These are phyloP conservation scores for Sorghum bicolor DNA, from an alignment of 176 grass and related monocot genomes.

Conservation along the genomic window Sorghum_bicolor_NCBIv3 NC_012872.2:60502001-60502500, in stretches of 20 bases:
- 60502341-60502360: constrained; percentile 36
- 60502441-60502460: constrained; percentile 3
- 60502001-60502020: constrained; percentile 58
- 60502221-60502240: constrained; percentile 37
- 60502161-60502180: constrained; percentile 61
- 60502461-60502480: neutral
- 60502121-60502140: constrained; percentile 36
- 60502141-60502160: constrained; percentile 37
- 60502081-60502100: constrained; percentile 44
- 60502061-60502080: constrained; percentile 38
- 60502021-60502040: constrained; percentile 21
- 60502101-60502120: constrained; percentile 30
- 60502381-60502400: constrained; percentile 34
- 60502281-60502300: constrained; percentile 27
- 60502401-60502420: constrained; percentile 40
- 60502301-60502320: constrained; percentile 46
- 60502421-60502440: constrained; percentile 17
- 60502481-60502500: constrained; percentile 10
- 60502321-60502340: constrained; percentile 7
- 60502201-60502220: constrained; percentile 38
- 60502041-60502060: constrained; percentile 29
- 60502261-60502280: constrained; percentile 57
- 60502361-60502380: constrained; percentile 40
- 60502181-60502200: constrained; percentile 35
- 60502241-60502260: constrained; percentile 31